Percentiles rank a stretch among this genome's conserved stretches.
Evolutionary conservation across 768 basidiomycete species (phyloP).

Genomic region (Sporobolomyces phaffii): DNA sequence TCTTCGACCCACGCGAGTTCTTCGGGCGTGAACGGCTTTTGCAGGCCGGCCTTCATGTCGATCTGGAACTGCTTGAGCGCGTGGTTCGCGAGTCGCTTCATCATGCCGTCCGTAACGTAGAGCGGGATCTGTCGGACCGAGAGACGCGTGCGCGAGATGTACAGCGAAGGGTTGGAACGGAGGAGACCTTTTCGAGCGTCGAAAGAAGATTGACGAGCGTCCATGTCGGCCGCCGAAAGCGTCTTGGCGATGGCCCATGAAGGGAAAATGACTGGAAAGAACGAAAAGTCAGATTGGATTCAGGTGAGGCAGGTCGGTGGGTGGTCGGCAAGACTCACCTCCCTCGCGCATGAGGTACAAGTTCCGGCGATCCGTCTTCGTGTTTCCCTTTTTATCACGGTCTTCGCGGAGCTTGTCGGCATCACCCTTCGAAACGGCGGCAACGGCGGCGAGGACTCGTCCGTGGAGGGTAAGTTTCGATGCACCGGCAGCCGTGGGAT

Average conservation of each 20-base stretch:
- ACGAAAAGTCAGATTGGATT: neutral
- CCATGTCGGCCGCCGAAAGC: slow-evolving; percentile 68
- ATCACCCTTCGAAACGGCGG: slow-evolving; percentile 82
- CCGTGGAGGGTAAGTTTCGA: slow-evolving; percentile 82
- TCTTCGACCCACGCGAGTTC: slow-evolving; percentile 54
- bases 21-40: slow-evolving; percentile 62
- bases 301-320: neutral
- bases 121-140: slow-evolving; percentile 87
- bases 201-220: slow-evolving; percentile 77
- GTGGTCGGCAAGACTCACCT: slow-evolving; percentile 53
- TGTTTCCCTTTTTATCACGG: slow-evolving; percentile 65
- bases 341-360: slow-evolving; percentile 94
- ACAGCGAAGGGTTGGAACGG: slow-evolving; percentile 85
- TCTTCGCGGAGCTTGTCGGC: slow-evolving; percentile 83
- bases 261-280: slow-evolving; percentile 70
- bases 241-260: slow-evolving; percentile 71
- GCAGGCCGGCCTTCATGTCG: slow-evolving; percentile 62
- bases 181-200: slow-evolving; percentile 75
- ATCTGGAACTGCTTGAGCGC: slow-evolving; percentile 69
- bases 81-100: slow-evolving; percentile 80
- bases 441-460: slow-evolving; percentile 79
- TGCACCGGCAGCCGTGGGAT: slow-evolving; percentile 79
- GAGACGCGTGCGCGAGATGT: slow-evolving; percentile 87
- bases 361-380: slow-evolving; percentile 90
- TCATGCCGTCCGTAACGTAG: slow-evolving; percentile 78